Evolutionary conservation across 768 basidiomycete species (phyloP), one percentile per base, ranked within the genome.

Genomic region (Mycena chlorophos): DNA sequence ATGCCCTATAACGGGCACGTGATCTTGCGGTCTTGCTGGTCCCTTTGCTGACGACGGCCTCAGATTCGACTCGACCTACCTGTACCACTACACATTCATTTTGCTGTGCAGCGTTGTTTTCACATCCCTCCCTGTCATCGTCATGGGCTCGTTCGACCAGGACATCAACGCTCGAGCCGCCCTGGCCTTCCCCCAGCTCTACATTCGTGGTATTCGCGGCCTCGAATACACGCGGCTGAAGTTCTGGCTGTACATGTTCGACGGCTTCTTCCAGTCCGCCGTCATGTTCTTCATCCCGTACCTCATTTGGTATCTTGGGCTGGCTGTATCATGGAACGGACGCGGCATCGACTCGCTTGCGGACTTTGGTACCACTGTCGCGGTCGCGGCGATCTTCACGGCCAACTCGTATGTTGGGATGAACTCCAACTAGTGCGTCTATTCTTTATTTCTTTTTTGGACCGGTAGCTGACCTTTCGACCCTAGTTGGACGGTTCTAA

Each of bases 201-300:
- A 98, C 69, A 78, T 94, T 60, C 87, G 95, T 31, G 96, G 96
- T 23, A 97, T 98, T 59, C 85, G 88, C 16, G 94, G 95, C 20
- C 77, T 94, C 16, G 96, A 97, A 65, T 98, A 97, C 72, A 97
- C 94, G 17, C 84, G 92, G 10, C 59, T 75, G 49, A 94, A 91
- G 73, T 98, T 98, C 74, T 98, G 94, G 93, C 67, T 87, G 52
- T 97, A 94, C 73, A 97, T 98, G 91, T 68, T 83, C 5, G 96
- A 98, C 68, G 95, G 95, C 25, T 72, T 98, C 29, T 98, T 97
- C 71, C 96, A 98, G 66, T 96, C 94, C 0, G 84, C 75, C 0
- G 82, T 92, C 55, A 83, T 94, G 28, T 94, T 87, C 74, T 95
- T 89, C 75, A 78, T 98, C 64, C 92, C 95, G 0, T 97, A 83